phyloP scores from a whole-genome alignment of 116 monocot genomes.

The Posidonia oceanica region DNA sequence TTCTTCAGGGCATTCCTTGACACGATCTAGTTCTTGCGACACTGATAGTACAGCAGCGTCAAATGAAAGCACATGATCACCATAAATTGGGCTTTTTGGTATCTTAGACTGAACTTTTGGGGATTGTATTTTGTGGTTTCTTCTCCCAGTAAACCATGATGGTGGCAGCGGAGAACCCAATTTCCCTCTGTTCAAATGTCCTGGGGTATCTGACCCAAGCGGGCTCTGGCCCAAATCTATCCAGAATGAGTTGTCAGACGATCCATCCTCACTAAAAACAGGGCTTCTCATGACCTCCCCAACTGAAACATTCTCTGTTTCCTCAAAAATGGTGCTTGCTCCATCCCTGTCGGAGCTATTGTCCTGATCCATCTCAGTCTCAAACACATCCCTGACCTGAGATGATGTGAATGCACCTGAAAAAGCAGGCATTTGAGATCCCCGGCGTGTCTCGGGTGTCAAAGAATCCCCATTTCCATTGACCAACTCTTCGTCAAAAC shows the following conservation, averaged over 20 bases:
- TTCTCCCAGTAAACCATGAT: conserved; percentile 33
- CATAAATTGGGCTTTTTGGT: conserved; percentile 48
- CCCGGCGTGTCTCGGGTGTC: conserved; percentile 21
- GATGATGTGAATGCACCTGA: conserved; percentile 76
- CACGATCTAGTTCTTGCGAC: conserved; percentile 49
- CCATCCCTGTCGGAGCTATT: conserved; percentile 85
- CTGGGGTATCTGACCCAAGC: conserved; percentile 51
- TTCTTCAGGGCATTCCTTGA: conserved; percentile 33
- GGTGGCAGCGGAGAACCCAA: conserved; percentile 58
- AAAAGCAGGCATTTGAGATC: conserved; percentile 67
- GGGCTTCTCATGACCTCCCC: conserved; percentile 23
- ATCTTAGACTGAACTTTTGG: conserved; percentile 41
- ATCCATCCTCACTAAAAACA: conserved; percentile 24
- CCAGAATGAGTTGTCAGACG: conserved; percentile 37
- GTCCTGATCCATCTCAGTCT: conserved; percentile 70
- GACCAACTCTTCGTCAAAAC: conserved; percentile 23
- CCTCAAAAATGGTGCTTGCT: conserved; percentile 80
- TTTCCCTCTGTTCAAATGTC: conserved; percentile 32
- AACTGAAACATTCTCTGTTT: conserved; percentile 67
- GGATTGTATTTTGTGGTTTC: conserved; percentile 34
- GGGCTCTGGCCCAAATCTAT: conserved; percentile 96
- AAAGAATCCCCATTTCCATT: conserved; percentile 9
- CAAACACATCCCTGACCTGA: conserved; percentile 71
- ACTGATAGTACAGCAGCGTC: conserved; percentile 92
- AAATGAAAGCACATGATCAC: conserved; percentile 44